Conservation (phyloP, 73 alveolate species). For the Breviolum minutum region DNA sequence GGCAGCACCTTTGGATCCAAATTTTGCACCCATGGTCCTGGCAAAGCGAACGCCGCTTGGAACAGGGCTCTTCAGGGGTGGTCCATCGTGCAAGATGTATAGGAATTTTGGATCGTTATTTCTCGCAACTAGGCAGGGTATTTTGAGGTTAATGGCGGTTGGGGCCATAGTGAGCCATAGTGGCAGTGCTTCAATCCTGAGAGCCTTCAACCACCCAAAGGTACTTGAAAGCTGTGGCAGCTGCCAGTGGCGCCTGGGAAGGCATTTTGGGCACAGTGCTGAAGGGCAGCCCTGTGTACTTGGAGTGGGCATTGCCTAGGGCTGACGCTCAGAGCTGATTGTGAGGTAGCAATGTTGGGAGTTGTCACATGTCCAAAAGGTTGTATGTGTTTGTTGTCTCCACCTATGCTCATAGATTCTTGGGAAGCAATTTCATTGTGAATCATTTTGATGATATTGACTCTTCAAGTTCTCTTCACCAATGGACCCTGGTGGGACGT, state of each 20-base stretch:
- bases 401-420: too few species aligned
- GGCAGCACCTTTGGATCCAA: slow-evolving; percentile 87
- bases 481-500: background rate
- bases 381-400: background rate
- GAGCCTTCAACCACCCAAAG: background rate
- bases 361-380: background rate
- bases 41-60: slow-evolving; percentile 46
- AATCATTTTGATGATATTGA: too few species aligned
- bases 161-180: too few species aligned
- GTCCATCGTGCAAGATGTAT: too few species aligned
- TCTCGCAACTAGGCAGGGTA: too few species aligned
- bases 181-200: background rate
- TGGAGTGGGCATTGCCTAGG: slow-evolving; percentile 92
- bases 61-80: background rate
- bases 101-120: too few species aligned
- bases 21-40: slow-evolving; percentile 68
- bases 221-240: slow-evolving; percentile 56
- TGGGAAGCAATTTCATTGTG: too few species aligned
- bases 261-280: slow-evolving; percentile 41
- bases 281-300: slow-evolving; percentile 9
- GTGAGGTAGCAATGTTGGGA: background rate
- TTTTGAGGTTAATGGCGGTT: too few species aligned
- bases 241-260: slow-evolving; percentile 75
- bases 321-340: slow-evolving; percentile 21
- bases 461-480: too few species aligned